Evolutionary conservation across 1,139 yeast genomes (phyloP), one percentile per base, ranked within the genome.

Genomic region (Suhomyces panamericanus): DNA sequence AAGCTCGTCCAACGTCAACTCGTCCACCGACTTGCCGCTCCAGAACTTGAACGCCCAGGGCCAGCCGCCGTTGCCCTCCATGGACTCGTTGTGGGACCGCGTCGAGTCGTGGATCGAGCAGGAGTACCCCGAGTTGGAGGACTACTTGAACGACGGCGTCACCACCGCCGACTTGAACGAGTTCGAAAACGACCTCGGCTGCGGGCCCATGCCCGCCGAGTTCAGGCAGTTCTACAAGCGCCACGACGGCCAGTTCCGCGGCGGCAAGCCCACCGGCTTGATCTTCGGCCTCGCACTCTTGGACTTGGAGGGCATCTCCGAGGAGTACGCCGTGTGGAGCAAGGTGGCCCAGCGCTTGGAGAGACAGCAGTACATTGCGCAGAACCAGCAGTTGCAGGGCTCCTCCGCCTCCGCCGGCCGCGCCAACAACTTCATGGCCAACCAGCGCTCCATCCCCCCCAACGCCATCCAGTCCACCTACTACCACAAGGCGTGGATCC

Each of bases 221-320:
- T 85, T 87, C 41, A 80, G 93, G 55, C 93, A 85, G 58, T 82
- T 86, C 47, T 83, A 78, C 62, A 80, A 80, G 62, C 71, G 82
- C 48, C 93, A 87, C 60, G 96, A 87, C 61, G 96, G 96, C 48
- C 95, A 87, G 66, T 83, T 85, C 52, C 68, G 81, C 38, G 86
- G 88, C 40, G 91, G 91, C 14, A 76, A 77, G 54, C 89, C 90
- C 16, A 78, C 86, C 2, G 96, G 96, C 4, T 70, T 86, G 43
- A 63, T 87, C 39, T 83, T 83, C 73, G 91, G 95, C 17, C 71
- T 85, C 57, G 79, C 83, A 4, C 71, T 87, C 41, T 69, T 87
- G 56, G 93, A 86, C 60, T 69, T 87, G 49, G 95, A 87, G 60
- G 73, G 80, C 45, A 77, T 86, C 44, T 76, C 81, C 39, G 87